Base-by-base conservation (phyloP, 2,329 filamentous ascomycete genomes). In the Immersiporthe knoxdaviesiana region DNA sequence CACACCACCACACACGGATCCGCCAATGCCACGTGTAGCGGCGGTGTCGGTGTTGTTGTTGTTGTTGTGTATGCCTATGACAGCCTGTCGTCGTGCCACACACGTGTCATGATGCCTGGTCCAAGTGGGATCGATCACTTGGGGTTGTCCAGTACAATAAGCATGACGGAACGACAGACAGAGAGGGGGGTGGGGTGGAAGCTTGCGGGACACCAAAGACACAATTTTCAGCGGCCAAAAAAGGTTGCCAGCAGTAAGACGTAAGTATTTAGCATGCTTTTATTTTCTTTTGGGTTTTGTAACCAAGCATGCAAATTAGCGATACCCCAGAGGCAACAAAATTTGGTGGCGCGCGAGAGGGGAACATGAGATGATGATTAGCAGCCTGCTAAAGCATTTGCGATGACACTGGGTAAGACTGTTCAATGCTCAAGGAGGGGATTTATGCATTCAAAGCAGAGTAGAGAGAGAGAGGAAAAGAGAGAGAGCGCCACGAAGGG, bases 291-390 rank as follows among this genome's bases (percentile, higher is more conserved):
- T 63, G 6, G 61, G 16, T 14, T n/a, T 47, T 47, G 61, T 39
- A 41, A 47, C 27, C 18, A 47, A 41, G 27, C 61, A 30, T 47
- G 27, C 41, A 50, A 50, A 50, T 63, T 63, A 63, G 47, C 47
- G 61, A 63, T 63, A 63, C 61, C n/a, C 61, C 61, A 63, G 41
- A 63, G 41, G 41, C 39, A 27, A 63, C 41, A 44, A 8, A 47
- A 24, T 44, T 12, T 44, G 21, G n/a, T 30, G 37, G 32, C 18
- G 35, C 30, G 35, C n/a, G n/a, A n/a, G n/a, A n/a, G 24, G 35
- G 10, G 37, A 8, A 35, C 35, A 35, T 8, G 8, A 11, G 27
- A 60, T 5, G 37, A 62, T 16, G 35, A 32, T 62, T 37, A 24
- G 5, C 27, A 24, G 5, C 27, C 18, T 47, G 14, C 8, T 24